Percentiles rank a stretch among this genome's conserved stretches.
Evolutionary conservation across 2,329 filamentous ascomycete genomes (phyloP).

Genomic region (Cadophora luteo-olivacea): DNA sequence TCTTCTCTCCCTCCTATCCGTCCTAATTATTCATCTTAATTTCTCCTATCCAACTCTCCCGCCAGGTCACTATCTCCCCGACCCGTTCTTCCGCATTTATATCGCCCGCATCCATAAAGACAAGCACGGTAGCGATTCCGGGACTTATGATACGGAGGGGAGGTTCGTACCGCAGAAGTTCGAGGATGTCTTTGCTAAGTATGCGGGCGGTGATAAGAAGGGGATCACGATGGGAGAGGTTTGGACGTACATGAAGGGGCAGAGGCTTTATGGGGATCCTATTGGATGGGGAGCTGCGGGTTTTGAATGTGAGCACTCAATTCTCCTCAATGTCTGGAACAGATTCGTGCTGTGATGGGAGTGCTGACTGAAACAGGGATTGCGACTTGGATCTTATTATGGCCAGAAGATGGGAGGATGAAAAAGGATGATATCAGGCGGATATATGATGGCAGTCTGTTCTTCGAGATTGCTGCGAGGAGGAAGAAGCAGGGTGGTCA

Average conservation of each 20-base stretch:
- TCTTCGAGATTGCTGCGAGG: slow-evolving; percentile 50
- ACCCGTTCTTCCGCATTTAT: slow-evolving; percentile 49
- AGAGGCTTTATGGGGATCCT: slow-evolving; percentile 51
- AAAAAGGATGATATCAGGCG: slow-evolving; percentile 62
- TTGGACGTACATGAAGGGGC: slow-evolving; percentile 47
- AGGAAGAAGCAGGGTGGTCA: slow-evolving; percentile 24
- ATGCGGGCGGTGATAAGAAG: slow-evolving; percentile 46
- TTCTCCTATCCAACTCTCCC: slow-evolving; percentile 56
- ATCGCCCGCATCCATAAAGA: slow-evolving; percentile 44
- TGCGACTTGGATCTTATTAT: slow-evolving; percentile 59
- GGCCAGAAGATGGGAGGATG: slow-evolving; percentile 61
- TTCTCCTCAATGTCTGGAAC: background rate
- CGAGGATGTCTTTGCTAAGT: slow-evolving; percentile 58
- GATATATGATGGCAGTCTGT: slow-evolving; percentile 60
- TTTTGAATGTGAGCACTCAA: slow-evolving; percentile 45
- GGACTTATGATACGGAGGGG: slow-evolving; percentile 55
- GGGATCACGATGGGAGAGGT: slow-evolving; percentile 49
- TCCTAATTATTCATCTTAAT: slow-evolving; percentile 57
- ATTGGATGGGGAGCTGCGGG: slow-evolving; percentile 46
- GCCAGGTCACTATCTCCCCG: slow-evolving; percentile 49
- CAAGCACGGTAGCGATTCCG: slow-evolving; percentile 55
- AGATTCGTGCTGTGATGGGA: background rate
- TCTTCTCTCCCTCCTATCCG: slow-evolving; percentile 50
- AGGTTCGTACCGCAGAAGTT: slow-evolving; percentile 57
- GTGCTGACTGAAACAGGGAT: slow-evolving; percentile 44